These are phyloP conservation scores for Endogone sp. DNA, from an alignment of 192 early-diverging fungal genomes.

Conservation along the genomic window DNA sequence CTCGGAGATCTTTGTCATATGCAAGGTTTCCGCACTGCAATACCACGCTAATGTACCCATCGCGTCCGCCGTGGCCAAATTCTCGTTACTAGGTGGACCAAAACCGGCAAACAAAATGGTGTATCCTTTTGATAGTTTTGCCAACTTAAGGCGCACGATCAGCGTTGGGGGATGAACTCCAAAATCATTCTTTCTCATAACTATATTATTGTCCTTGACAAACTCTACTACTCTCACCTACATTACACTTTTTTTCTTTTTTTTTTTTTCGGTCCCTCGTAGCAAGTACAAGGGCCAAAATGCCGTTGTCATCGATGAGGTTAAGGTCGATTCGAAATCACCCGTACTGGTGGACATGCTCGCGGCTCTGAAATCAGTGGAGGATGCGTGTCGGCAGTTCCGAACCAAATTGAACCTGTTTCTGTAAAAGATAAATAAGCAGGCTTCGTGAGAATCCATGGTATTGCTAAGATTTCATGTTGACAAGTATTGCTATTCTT, in stretches of 20 bases:
- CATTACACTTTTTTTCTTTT: no score
- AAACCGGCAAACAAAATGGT: not conserved
- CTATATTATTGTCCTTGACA: not conserved
- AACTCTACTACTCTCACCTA: not conserved
- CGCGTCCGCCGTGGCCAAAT: not conserved
- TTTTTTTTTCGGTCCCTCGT: not conserved
- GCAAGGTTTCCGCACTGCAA: not conserved
- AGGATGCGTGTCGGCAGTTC: not conserved
- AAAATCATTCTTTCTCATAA: not conserved
- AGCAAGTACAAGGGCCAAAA: not conserved
- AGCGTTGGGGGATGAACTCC: not conserved
- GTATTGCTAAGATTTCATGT: no score
- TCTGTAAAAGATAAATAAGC: not conserved
- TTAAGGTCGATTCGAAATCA: not conserved
- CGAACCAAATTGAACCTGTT: not conserved
- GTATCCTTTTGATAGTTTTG: no score
- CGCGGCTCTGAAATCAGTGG: not conserved
- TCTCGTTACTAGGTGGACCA: not conserved
- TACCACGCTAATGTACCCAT: not conserved
- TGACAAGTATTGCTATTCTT: no score
- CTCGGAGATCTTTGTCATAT: not conserved
- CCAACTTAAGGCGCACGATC: not conserved
- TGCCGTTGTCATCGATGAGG: not conserved
- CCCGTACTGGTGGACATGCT: not conserved
- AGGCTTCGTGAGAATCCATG: no score